Evolutionary conservation across 345 rosid species (phyloP).

Genomic region (Sisymbrium irio): DNA sequence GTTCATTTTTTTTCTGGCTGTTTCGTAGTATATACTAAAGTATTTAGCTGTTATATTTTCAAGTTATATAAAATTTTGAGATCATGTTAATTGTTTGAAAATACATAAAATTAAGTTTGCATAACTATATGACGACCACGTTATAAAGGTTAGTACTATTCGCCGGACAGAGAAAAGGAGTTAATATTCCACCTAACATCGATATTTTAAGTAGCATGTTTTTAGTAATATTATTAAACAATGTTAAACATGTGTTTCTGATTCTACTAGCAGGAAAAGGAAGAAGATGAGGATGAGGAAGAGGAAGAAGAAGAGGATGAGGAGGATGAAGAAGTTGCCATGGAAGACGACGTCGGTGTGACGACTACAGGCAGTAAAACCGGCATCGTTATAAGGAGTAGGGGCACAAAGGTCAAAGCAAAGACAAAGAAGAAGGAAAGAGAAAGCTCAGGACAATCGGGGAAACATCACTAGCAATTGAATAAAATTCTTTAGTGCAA

Average conservation of each 20-base stretch:
- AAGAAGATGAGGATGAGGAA: conserved; percentile 23
- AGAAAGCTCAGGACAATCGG: not conserved
- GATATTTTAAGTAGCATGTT: not conserved
- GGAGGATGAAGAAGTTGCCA: no score
- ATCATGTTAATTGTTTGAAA: not conserved
- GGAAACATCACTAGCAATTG: conserved; percentile 5
- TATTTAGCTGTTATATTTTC: not conserved
- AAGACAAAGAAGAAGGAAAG: not conserved
- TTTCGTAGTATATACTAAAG: not conserved
- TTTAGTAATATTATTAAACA: not conserved
- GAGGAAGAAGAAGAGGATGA: conserved; percentile 16
- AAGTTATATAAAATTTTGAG: not conserved
- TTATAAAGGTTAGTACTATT: not conserved
- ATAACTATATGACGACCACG: not conserved
- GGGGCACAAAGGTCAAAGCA: not conserved
- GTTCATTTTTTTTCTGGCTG: not conserved
- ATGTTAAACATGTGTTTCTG: not conserved
- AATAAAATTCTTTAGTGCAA: not conserved
- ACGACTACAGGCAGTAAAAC: not conserved
- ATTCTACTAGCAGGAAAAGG: conserved; percentile 14
- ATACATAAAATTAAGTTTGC: not conserved
- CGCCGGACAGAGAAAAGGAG: not conserved
- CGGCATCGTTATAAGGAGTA: not conserved
- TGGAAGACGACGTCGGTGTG: not conserved
- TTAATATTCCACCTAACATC: not conserved